These are phyloP conservation scores for Hippophae gyantsensis DNA, from an alignment of 306 rosid genomes.

Conservation along the genomic window DNA sequence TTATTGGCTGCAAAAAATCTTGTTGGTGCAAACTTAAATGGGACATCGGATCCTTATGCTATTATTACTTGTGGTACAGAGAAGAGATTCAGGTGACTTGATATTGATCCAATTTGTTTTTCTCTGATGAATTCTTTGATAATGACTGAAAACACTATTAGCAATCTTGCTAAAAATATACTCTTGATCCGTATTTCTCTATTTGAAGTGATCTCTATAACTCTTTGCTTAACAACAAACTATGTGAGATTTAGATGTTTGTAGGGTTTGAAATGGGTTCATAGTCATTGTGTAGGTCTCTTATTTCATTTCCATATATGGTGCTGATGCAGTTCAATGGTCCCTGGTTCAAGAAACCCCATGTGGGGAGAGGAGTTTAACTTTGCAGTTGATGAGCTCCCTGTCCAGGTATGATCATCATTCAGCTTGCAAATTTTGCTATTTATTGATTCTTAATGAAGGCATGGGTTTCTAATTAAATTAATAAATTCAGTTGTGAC, in stretches of 20 bases:
- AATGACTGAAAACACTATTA: no score
- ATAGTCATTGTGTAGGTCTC: no score
- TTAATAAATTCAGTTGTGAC: no score
- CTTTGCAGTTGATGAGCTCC: constrained; percentile 91
- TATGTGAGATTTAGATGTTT: no score
- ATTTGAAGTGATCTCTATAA: no score
- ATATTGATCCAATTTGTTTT: constrained; percentile 1
- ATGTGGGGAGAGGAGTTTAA: constrained; percentile 99
- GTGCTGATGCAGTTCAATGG: constrained; percentile 78
- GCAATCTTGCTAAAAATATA: no score
- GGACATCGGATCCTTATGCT: constrained; percentile 94
- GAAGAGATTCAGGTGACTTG: constrained; percentile 77
- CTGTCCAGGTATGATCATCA: constrained; percentile 58
- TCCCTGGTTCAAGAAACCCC: constrained; percentile 99
- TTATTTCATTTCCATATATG: constrained; percentile 4
- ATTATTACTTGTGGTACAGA: constrained; percentile 83
- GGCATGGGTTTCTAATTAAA: no score
- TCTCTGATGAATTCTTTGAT: neutral
- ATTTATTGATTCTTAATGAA: no score
- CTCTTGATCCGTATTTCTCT: no score
- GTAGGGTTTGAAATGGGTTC: no score
- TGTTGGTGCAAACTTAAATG: constrained; percentile 88
- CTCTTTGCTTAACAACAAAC: no score
- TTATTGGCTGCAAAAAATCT: constrained; percentile 95
- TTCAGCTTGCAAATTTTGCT: no score